Evolutionary conservation across 2,329 filamentous ascomycete genomes (phyloP).

Genomic region (Pseudogymnoascus sp.): DNA sequence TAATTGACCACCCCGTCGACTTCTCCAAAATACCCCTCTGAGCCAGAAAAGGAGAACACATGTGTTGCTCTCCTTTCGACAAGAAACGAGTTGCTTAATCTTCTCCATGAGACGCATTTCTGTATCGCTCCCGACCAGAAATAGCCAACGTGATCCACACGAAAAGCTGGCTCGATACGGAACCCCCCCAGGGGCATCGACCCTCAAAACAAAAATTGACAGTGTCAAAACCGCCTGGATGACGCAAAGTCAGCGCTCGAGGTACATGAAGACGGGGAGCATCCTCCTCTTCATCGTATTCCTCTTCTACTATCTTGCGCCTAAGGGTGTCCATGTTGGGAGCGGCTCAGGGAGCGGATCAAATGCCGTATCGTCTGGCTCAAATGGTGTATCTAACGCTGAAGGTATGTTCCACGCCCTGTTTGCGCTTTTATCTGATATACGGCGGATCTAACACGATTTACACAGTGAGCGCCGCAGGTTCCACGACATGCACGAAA

Average conservation of each 20-base stretch:
- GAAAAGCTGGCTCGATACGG: slow-evolving; percentile 58
- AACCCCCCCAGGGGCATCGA: slow-evolving; percentile 38
- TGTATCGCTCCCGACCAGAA: slow-evolving; percentile 56
- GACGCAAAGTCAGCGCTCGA: slow-evolving; percentile 58
- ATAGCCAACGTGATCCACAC: slow-evolving; percentile 53
- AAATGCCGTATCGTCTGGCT: slow-evolving; percentile 16
- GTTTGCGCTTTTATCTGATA: not conserved
- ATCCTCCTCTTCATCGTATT: slow-evolving; percentile 54
- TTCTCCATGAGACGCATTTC: slow-evolving; percentile 57
- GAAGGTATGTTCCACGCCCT: slow-evolving; percentile 16
- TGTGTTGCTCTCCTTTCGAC: slow-evolving; percentile 2
- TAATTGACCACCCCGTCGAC: not conserved
- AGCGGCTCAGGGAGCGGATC: not conserved
- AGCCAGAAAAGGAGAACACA: slow-evolving; percentile 6
- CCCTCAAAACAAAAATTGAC: slow-evolving; percentile 40
- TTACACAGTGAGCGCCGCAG: slow-evolving; percentile 36
- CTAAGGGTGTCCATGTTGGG: slow-evolving; percentile 35
- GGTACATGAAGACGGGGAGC: slow-evolving; percentile 59
- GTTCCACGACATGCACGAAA: slow-evolving; percentile 69
- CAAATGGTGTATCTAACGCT: slow-evolving; percentile 13
- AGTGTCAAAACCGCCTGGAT: slow-evolving; percentile 53
- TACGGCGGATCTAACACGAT: not conserved
- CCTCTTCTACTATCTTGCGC: slow-evolving; percentile 58
- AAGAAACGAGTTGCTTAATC: not conserved
- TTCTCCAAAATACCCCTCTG: not conserved